Evolutionary conservation across 208 protist species (phyloP).

Genomic region (Leishmania arabica): DNA sequence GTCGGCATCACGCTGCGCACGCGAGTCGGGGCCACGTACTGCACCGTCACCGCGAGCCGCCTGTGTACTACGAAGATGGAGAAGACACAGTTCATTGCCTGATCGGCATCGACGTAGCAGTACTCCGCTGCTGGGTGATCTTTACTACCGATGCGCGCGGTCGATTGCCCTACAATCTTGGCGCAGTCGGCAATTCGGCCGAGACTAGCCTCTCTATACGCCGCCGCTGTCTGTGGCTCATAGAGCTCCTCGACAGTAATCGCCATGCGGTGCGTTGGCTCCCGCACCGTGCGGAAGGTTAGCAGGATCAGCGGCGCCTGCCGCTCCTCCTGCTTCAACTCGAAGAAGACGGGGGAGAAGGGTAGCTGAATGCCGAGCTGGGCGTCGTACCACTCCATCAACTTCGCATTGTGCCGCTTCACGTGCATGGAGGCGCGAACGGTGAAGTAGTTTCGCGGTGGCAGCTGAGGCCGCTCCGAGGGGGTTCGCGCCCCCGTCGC

Average conservation of each 20-base stretch:
- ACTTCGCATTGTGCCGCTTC: constrained; percentile 54
- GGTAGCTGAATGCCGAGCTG: constrained; percentile 65
- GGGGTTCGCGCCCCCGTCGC: constrained; percentile 2
- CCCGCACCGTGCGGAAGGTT: constrained; percentile 61
- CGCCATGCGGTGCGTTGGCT: constrained; percentile 61
- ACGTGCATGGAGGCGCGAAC: constrained; percentile 70
- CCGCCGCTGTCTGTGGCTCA: constrained; percentile 36
- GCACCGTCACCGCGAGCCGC: constrained; percentile 72
- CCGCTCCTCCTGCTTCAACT: constrained; percentile 69
- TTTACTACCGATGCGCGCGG: constrained; percentile 57
- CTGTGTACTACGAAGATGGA: constrained; percentile 70
- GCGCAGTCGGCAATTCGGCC: constrained; percentile 64
- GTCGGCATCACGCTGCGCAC: constrained; percentile 70
- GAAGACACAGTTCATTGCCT: constrained; percentile 59
- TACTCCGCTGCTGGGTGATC: constrained; percentile 75
- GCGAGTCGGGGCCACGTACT: constrained; percentile 70
- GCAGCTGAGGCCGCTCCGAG: constrained; percentile 28
- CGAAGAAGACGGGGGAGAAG: constrained; percentile 80
- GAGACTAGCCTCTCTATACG: constrained; percentile 72
- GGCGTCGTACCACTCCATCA: constrained; percentile 83
- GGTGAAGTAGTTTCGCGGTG: constrained; percentile 56
- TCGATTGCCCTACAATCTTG: constrained; percentile 49
- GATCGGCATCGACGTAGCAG: constrained; percentile 74
- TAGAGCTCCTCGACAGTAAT: constrained; percentile 73
- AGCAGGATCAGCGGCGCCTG: constrained; percentile 84